Conservation (phyloP, 345 rosid genomes). For the Zanthoxylum bungeanum region DNA sequence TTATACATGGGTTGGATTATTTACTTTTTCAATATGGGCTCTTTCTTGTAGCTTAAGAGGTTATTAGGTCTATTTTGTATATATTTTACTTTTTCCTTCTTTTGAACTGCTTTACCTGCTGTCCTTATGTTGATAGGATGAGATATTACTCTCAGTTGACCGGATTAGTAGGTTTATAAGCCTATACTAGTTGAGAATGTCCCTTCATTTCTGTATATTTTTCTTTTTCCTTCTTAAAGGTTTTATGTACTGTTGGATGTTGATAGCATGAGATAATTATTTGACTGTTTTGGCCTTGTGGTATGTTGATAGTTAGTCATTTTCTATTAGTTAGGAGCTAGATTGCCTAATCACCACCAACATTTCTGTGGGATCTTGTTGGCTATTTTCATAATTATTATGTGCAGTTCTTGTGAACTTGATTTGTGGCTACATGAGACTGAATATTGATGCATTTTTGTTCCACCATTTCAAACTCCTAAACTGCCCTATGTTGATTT, state of each 20-base stretch:
- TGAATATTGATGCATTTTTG: not conserved
- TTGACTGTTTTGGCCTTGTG: not conserved
- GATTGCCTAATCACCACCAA: not conserved
- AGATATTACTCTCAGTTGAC: not conserved
- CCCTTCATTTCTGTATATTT: not conserved
- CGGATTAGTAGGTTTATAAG: constrained; percentile 3
- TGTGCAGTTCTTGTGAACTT: not conserved
- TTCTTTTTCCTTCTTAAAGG: not conserved
- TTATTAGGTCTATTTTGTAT: no score
- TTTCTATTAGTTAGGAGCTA: not conserved
- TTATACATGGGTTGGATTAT: not conserved
- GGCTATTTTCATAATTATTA: not conserved
- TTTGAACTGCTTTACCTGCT: not conserved
- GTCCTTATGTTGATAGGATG: not conserved
- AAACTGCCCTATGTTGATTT: not conserved
- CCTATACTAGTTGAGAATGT: no score
- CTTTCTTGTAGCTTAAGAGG: no score
- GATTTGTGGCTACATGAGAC: not conserved
- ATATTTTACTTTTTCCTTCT: no score
- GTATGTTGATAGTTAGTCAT: not conserved
- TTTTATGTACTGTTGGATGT: not conserved
- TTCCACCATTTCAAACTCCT: not conserved
- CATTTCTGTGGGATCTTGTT: not conserved
- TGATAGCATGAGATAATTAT: not conserved
- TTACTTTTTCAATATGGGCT: no score